These are phyloP conservation scores for Vitis hybrid DNA, from an alignment of 177 flowering plant genomes.

Conservation along the genomic window DNA sequence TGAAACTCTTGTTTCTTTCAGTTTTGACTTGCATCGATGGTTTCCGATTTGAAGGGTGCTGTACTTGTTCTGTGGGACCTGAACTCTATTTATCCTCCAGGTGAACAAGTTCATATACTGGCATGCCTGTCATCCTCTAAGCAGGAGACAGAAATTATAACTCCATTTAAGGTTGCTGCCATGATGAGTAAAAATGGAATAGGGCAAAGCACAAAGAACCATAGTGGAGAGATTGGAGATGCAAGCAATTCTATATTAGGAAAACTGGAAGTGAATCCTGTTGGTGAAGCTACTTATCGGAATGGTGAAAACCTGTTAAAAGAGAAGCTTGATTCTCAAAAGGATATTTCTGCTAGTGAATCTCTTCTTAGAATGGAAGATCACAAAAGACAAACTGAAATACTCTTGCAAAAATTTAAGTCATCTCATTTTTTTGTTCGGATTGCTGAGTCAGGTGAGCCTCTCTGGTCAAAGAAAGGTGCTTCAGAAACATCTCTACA, in stretches of 20 bases:
- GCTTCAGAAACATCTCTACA: conserved; percentile 23
- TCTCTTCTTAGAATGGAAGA: conserved; percentile 83
- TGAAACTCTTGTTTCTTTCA: conserved; percentile 14
- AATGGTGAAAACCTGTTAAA: conserved; percentile 37
- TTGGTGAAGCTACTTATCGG: conserved; percentile 29
- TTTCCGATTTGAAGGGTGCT: background rate
- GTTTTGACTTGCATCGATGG: conserved; percentile 1
- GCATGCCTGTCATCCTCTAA: conserved; percentile 86
- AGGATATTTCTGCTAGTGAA: conserved; percentile 70
- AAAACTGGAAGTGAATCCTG: conserved; percentile 27
- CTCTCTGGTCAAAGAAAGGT: conserved; percentile 74
- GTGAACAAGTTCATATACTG: conserved; percentile 85
- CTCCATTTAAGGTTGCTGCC: conserved; percentile 96
- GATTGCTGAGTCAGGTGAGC: conserved; percentile 74
- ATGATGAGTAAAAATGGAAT: conserved; percentile 73
- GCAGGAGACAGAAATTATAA: conserved; percentile 76
- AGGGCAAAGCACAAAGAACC: conserved; percentile 36
- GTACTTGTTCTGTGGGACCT: conserved; percentile 8
- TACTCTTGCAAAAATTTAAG: conserved; percentile 60
- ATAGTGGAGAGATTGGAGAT: conserved; percentile 36
- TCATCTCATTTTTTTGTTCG: conserved; percentile 91
- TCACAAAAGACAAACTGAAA: conserved; percentile 68
- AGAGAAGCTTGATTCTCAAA: conserved; percentile 30
- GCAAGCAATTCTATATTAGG: conserved; percentile 19
- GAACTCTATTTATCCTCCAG: conserved; percentile 37